Percentiles rank a stretch among this genome's conserved stretches.
Conservation (phyloP, 495 filamentous ascomycete genomes). For the Podospora anserina region DNA sequence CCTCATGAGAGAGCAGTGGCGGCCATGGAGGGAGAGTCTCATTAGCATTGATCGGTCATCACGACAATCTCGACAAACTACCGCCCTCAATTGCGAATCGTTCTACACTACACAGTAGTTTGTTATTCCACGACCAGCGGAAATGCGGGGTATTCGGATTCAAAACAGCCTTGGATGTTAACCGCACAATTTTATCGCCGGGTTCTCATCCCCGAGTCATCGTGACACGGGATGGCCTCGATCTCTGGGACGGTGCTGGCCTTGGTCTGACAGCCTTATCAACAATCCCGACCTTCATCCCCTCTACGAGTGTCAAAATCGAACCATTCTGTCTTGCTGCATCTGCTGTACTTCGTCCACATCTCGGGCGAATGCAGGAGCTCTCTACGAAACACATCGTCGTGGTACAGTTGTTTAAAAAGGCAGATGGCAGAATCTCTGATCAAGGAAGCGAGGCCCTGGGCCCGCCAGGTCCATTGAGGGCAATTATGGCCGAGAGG, state of each 20-base stretch:
- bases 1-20: neutral
- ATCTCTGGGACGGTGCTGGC: too few species aligned
- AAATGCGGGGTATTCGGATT: neutral
- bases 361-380: neutral
- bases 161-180: neutral
- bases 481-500: neutral
- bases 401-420: neutral
- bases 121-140: too few species aligned
- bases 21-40: too few species aligned
- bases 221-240: neutral
- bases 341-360: neutral
- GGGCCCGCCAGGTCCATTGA: too few species aligned
- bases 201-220: neutral
- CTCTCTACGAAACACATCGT: neutral
- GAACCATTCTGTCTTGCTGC: neutral
- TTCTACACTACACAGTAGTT: too few species aligned
- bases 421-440: neutral
- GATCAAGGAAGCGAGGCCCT: neutral
- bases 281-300: too few species aligned
- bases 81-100: too few species aligned
- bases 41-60: too few species aligned
- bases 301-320: neutral
- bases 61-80: too few species aligned
- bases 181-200: neutral
- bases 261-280: too few species aligned